A percentile compares a stretch with the other conserved stretches of the same genome.
Evolutionary conservation across 139 green algal genomes (phyloP).

Genomic region (Microglena sp.): DNA sequence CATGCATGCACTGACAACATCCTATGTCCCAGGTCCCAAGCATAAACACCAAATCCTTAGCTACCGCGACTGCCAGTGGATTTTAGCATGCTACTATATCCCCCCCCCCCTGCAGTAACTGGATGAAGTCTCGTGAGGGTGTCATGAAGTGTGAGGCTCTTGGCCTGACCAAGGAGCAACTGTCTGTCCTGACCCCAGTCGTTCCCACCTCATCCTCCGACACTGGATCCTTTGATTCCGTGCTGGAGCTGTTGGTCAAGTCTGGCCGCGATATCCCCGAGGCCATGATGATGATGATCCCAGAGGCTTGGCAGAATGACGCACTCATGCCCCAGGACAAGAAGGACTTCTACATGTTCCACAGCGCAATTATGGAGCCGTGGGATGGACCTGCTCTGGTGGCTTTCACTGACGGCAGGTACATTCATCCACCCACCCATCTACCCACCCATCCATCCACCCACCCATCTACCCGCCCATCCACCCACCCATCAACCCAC

Average conservation of each 20-base stretch:
- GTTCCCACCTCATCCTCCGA: constrained; percentile 75
- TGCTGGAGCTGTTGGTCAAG: constrained; percentile 83
- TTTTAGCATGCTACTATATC: too few species aligned
- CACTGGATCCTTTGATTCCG: constrained; percentile 74
- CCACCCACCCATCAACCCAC: too few species aligned
- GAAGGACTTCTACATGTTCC: constrained; percentile 86
- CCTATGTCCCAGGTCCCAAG: too few species aligned
- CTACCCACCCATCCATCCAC: neutral
- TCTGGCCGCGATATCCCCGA: constrained; percentile 75
- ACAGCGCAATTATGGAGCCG: constrained; percentile 89
- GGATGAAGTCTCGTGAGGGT: constrained; percentile 88
- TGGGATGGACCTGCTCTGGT: constrained; percentile 93
- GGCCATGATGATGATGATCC: constrained; percentile 96
- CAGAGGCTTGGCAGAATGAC: constrained; percentile 91
- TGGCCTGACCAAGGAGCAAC: constrained; percentile 49
- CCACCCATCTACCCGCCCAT: too few species aligned
- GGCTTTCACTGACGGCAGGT: constrained; percentile 86
- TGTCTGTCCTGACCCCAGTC: constrained; percentile 62
- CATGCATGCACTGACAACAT: too few species aligned
- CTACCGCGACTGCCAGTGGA: too few species aligned
- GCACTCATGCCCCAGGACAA: constrained; percentile 68
- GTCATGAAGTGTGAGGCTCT: constrained; percentile 67
- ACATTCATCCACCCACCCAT: constrained; percentile 12
- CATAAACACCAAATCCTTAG: too few species aligned
- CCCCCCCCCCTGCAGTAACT: constrained; percentile 50